These are phyloP conservation scores for Erysiphe pisi DNA, from an alignment of 2,329 filamentous ascomycete species.

Conservation along the genomic window DNA sequence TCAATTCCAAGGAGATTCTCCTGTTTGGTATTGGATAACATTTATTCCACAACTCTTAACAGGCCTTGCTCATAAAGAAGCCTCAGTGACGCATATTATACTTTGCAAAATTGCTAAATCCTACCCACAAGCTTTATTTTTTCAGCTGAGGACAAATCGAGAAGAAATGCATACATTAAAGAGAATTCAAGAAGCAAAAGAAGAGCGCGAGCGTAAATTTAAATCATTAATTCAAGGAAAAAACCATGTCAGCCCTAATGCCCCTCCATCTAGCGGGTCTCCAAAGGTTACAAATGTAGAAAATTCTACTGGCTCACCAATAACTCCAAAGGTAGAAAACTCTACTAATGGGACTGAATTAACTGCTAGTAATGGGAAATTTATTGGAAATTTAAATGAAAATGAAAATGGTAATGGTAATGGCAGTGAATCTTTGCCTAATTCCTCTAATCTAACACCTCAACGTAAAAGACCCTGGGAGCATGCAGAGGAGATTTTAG, in stretches of 20 bases:
- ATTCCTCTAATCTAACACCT: constrained; percentile 33
- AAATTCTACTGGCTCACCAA: constrained; percentile 35
- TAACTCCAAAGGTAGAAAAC: constrained; percentile 40
- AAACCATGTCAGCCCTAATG: constrained; percentile 30
- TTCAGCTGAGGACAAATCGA: constrained; percentile 81
- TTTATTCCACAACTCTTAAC: constrained; percentile 95
- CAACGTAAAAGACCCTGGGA: constrained; percentile 79
- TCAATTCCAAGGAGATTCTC: constrained; percentile 93
- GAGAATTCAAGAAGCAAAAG: constrained; percentile 72
- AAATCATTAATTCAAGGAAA: constrained; percentile 39
- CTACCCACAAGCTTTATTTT: constrained; percentile 92
- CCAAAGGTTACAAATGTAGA: constrained; percentile 34
- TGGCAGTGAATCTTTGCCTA: constrained; percentile 43
- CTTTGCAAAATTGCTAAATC: constrained; percentile 89
- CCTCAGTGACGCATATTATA: constrained; percentile 71
- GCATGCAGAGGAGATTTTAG: constrained; percentile 89
- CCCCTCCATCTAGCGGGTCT: constrained; percentile 34
- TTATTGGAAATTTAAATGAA: constrained; percentile 38
- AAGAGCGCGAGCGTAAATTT: constrained; percentile 40
- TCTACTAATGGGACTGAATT: constrained; percentile 35
- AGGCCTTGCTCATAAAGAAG: constrained; percentile 83
- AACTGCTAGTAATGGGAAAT: constrained; percentile 31
- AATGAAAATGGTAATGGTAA: constrained; percentile 28
- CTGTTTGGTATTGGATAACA: constrained; percentile 99
- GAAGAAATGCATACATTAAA: constrained; percentile 91